These are phyloP conservation scores for Corylus americana DNA, from an alignment of 306 rosid species.

Conservation along the genomic window DNA sequence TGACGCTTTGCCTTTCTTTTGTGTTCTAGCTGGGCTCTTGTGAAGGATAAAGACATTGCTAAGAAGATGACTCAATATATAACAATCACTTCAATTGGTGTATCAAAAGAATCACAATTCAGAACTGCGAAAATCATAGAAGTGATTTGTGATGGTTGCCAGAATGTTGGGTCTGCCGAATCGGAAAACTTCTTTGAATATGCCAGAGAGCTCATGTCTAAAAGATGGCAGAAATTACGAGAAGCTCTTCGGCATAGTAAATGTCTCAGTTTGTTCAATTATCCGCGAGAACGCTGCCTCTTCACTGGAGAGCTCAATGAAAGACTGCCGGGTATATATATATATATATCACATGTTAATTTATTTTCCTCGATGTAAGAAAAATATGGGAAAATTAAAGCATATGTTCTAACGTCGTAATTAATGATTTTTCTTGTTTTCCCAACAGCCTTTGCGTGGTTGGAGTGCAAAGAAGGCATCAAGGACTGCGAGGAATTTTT, in stretches of 20 bases:
- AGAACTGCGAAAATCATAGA: slow-evolving; percentile 67
- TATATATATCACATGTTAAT: neutral
- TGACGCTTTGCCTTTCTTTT: slow-evolving; percentile 7
- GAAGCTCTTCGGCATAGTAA: slow-evolving; percentile 29
- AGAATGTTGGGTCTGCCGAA: slow-evolving; percentile 31
- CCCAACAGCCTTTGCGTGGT: slow-evolving; percentile 67
- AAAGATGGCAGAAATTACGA: slow-evolving; percentile 68
- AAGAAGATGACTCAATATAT: slow-evolving; percentile 59
- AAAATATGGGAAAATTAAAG: no score
- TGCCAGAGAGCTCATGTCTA: slow-evolving; percentile 37
- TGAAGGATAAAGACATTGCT: slow-evolving; percentile 71
- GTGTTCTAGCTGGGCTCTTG: slow-evolving; percentile 68
- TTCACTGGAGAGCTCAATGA: slow-evolving; percentile 48
- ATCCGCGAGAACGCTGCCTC: slow-evolving; percentile 44
- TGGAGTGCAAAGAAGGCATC: slow-evolving; percentile 53
- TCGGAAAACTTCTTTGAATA: slow-evolving; percentile 54
- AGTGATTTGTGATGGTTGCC: slow-evolving; percentile 56
- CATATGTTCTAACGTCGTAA: no score
- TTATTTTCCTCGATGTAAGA: no score
- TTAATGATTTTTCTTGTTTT: neutral
- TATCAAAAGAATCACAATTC: slow-evolving; percentile 74
- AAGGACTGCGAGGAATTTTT: slow-evolving; percentile 46
- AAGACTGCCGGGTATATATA: slow-evolving; percentile 49
- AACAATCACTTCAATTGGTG: slow-evolving; percentile 66
- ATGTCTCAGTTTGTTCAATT: slow-evolving; percentile 42